These are phyloP conservation scores for Ceratobasidium sp. DNA, from an alignment of 1,284 basidiomycete species.

Conservation along the genomic window DNA sequence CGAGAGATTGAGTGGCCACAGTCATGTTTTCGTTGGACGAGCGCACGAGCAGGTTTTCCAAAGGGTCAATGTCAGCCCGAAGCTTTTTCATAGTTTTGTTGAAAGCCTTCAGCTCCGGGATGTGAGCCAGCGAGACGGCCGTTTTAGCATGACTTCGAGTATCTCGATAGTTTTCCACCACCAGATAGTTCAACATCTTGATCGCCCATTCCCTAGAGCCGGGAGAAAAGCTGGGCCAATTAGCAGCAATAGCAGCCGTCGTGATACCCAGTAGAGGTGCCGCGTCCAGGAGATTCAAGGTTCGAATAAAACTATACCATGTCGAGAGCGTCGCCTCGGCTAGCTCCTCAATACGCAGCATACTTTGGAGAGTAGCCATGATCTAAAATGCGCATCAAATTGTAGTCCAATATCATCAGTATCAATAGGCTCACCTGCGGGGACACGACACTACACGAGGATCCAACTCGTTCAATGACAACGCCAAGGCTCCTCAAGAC, in stretches of 20 bases:
- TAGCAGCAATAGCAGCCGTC: slow-evolving; percentile 84
- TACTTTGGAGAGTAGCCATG: slow-evolving; percentile 96
- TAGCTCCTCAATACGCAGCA: slow-evolving; percentile 79
- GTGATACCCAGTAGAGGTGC: slow-evolving; percentile 90
- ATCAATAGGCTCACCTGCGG: slow-evolving; percentile 77
- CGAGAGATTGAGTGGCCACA: slow-evolving; percentile 81
- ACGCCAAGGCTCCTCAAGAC: slow-evolving; percentile 85
- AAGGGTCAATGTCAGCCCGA: slow-evolving; percentile 66
- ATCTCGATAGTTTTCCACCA: slow-evolving; percentile 73
- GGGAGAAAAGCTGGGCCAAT: slow-evolving; percentile 78
- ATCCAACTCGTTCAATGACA: slow-evolving; percentile 79
- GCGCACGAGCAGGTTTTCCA: slow-evolving; percentile 82
- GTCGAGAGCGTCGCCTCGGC: slow-evolving; percentile 83
- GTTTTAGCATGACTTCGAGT: slow-evolving; percentile 76
- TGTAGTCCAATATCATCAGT: background rate
- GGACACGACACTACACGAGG: slow-evolving; percentile 78
- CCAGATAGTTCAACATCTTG: slow-evolving; percentile 77
- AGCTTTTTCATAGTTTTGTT: slow-evolving; percentile 65
- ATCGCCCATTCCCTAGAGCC: slow-evolving; percentile 69
- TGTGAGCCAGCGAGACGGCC: slow-evolving; percentile 79
- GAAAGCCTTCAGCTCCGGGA: slow-evolving; percentile 74
- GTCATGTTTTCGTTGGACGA: slow-evolving; percentile 85
- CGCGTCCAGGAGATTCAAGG: slow-evolving; percentile 78
- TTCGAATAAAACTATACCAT: slow-evolving; percentile 85
- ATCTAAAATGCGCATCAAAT: slow-evolving; percentile 67